Evolutionary conservation across 2,329 filamentous ascomycete species (phyloP), one percentile per base, ranked within the genome.

Genomic region (Fusarium solani-melongenae): DNA sequence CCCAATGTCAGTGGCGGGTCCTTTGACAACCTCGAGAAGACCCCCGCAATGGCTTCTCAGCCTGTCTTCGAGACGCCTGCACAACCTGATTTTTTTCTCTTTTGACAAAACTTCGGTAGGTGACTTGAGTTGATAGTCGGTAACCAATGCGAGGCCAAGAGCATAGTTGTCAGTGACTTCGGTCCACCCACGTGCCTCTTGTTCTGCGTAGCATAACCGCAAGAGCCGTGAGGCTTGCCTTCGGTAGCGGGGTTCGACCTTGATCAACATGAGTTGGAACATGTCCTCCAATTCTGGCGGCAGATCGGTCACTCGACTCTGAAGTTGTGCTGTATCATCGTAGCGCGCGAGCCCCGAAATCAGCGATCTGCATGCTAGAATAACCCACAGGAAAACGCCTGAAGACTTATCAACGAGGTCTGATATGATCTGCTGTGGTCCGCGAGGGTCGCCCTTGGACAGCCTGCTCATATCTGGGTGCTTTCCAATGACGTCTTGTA

Each of bases 161-260:
- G n/a, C n/a, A 22, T 41, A 22, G 11, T 4, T 41, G 3, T 4
- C 0, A 5, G 2, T 0, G 14, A 44, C 0, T 22, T 20, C 1
- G 20, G 3, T 2, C 20, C 11, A 22, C 20, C 1, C 4, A 6
- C 1, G 39, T 44, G 39, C 39, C 11, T 8, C 11, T 44, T 44
- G n/a, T 14, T 44, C 39, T 22, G 11, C 39, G 20, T 44, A 44
- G 12, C 39, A 44, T 14, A 44, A 6, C 5, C 11, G 20, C 20
- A 44, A 44, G 20, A 44, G 20, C 11, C n/a, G 22, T 2, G 39
- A 22, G n/a, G n/a, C 39, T 41, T 41, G n/a, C 1, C 2, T 41
- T 41, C 11, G 11, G 20, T 41, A 41, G 6, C 11, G n/a, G n/a
- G 11, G 11, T 14, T 41, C 39, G 6, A 41, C 11, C 6, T 41